Conservation (phyloP, 1,284 basidiomycete species). For the Malassezia sp. region DNA sequence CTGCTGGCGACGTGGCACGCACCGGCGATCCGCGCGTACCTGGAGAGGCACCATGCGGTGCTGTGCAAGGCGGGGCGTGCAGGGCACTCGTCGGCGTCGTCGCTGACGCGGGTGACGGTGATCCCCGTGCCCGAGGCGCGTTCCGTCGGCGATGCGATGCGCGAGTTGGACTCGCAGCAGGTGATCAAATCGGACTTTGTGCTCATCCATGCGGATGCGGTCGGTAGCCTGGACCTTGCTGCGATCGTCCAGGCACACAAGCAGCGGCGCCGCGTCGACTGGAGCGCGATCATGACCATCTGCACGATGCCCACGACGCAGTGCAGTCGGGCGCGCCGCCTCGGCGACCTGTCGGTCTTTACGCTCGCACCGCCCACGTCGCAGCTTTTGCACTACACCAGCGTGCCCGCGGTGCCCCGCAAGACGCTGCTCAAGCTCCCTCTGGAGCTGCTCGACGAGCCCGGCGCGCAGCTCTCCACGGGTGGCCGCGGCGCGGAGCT, state of each 20-base stretch:
- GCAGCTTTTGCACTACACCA: conserved; percentile 45
- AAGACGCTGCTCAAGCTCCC: conserved; percentile 37
- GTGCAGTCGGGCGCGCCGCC: conserved; percentile 21
- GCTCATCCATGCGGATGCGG: conserved; percentile 82
- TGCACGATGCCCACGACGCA: conserved; percentile 22
- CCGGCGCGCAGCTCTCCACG: conserved; percentile 17
- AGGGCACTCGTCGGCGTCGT: background rate
- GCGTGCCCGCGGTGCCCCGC: conserved; percentile 38
- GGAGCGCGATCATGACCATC: conserved; percentile 82
- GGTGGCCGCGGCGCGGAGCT: conserved; percentile 51
- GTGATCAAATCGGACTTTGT: conserved; percentile 68
- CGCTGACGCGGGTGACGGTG: conserved; percentile 53
- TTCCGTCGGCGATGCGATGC: conserved; percentile 86
- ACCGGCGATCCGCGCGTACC: conserved; percentile 50
- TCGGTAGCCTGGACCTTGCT: conserved; percentile 82
- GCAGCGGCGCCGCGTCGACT: conserved; percentile 71
- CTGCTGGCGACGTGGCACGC: conserved; percentile 59
- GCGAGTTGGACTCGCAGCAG: conserved; percentile 78
- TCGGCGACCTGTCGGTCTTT: conserved; percentile 32
- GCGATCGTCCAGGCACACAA: conserved; percentile 79
- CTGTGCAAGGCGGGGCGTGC: background rate
- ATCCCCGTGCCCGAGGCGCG: conserved; percentile 77
- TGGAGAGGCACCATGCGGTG: conserved; percentile 51
- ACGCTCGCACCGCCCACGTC: conserved; percentile 33
- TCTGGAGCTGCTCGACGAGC: conserved; percentile 28